Conservation (phyloP, 1,139 yeast species). For the Wickerhamiella infanticola region DNA sequence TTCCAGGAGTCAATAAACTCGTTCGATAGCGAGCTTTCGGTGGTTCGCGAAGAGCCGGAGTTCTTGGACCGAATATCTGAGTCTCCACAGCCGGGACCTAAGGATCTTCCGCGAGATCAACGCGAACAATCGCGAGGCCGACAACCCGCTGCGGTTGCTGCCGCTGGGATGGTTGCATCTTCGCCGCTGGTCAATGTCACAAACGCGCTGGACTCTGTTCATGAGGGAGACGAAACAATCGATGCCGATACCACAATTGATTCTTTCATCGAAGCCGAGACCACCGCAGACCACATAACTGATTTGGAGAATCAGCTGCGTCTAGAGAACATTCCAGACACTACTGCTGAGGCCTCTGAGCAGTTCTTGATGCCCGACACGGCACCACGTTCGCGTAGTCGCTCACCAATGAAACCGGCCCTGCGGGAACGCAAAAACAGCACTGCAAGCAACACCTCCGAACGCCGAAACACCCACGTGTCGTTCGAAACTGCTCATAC, state of each 20-base stretch:
- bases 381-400: slow-evolving; percentile 3
- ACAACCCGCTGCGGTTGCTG: background rate
- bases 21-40: slow-evolving; percentile 22
- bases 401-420: slow-evolving; percentile 12
- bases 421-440: slow-evolving; percentile 5
- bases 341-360: background rate
- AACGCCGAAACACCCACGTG: slow-evolving; percentile 2
- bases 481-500: slow-evolving; percentile 10
- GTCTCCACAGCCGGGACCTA: background rate
- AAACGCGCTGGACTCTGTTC: background rate
- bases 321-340: background rate
- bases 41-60: slow-evolving; percentile 22
- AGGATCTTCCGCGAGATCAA: background rate
- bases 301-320: background rate
- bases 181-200: background rate
- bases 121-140: background rate
- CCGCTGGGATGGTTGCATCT: background rate
- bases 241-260: background rate
- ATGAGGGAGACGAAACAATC: slow-evolving; percentile 1
- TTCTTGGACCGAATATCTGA: background rate
- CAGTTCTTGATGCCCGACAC: background rate
- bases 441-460: background rate
- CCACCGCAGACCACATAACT: background rate
- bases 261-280: background rate
- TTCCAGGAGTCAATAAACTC: slow-evolving; percentile 19